Conservation (phyloP, 2,329 filamentous ascomycete species). For the Capronia americana region DNA sequence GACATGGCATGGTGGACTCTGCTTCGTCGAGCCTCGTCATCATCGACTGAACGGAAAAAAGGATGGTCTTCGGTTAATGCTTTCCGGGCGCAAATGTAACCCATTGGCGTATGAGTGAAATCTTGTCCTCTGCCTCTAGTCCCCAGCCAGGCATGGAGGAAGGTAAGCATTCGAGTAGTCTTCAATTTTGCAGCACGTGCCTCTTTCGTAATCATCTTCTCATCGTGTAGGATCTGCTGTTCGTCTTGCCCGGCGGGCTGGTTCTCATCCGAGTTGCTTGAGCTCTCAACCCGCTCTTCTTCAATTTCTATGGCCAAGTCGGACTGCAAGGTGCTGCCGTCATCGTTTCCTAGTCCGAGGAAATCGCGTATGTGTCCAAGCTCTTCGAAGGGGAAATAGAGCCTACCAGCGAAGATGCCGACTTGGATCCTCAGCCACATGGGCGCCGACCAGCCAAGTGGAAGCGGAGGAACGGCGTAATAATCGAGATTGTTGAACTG, state of each 20-base stretch:
- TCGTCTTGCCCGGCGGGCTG: not conserved
- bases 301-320: not conserved
- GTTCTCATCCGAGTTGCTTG: not conserved
- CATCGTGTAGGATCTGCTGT: not conserved
- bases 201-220: slow-evolving; percentile 7
- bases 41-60: slow-evolving; percentile 39
- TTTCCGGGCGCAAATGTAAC: slow-evolving; percentile 45
- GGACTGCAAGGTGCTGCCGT: not conserved
- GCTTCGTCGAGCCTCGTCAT: slow-evolving; percentile 1
- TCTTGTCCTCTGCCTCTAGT: slow-evolving; percentile 46
- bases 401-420: slow-evolving; percentile 26
- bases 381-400: slow-evolving; percentile 41
- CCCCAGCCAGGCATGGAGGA: slow-evolving; percentile 45
- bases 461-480: slow-evolving; percentile 47
- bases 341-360: slow-evolving; percentile 15
- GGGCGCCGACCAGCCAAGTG: slow-evolving; percentile 28
- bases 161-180: slow-evolving; percentile 37
- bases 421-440: slow-evolving; percentile 23
- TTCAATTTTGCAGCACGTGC: slow-evolving; percentile 18
- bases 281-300: not conserved
- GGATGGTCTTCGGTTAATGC: slow-evolving; percentile 41
- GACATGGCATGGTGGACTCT: not conserved
- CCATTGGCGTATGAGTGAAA: slow-evolving; percentile 45
- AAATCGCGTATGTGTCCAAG: slow-evolving; percentile 35
- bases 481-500: slow-evolving; percentile 56